Percentiles rank a stretch among this genome's conserved stretches.
These are phyloP conservation scores for Hanseniaspora taiwanica DNA, from an alignment of 805 yeast species.

Conservation along the genomic window DNA sequence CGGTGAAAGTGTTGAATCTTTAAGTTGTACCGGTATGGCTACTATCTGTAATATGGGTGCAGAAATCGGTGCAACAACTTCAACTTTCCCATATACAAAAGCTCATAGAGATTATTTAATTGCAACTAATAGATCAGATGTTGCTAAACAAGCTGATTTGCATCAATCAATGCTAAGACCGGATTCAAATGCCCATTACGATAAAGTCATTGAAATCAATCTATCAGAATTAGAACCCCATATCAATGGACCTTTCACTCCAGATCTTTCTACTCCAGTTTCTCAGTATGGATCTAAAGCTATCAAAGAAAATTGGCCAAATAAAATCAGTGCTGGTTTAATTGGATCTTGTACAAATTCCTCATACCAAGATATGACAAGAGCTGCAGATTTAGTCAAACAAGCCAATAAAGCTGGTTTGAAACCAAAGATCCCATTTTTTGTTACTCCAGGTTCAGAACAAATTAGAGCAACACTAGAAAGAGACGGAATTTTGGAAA, in stretches of 20 bases:
- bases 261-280: conserved; percentile 90
- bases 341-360: conserved; percentile 99
- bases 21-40: conserved; percentile 98
- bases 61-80: conserved; percentile 97
- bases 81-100: conserved; percentile 86
- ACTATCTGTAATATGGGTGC: conserved; percentile 99
- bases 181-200: conserved; percentile 83
- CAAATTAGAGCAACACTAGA: conserved; percentile 95
- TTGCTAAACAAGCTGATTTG: conserved; percentile 70
- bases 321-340: conserved; percentile 75
- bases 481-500: conserved; percentile 79
- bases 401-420: conserved; percentile 82
- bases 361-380: conserved; percentile 95
- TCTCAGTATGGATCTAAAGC: conserved; percentile 68
- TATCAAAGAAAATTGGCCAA: conserved; percentile 71
- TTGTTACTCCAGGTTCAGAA: conserved; percentile 97
- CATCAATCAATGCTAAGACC: conserved; percentile 59
- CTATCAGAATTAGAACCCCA: conserved; percentile 82
- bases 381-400: conserved; percentile 80
- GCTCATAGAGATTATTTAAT: conserved; percentile 66
- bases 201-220: conserved; percentile 82
- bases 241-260: conserved; percentile 96
- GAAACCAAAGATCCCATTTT: conserved; percentile 81
- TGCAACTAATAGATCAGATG: conserved; percentile 73
- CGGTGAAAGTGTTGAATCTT: conserved; percentile 81